Evolutionary conservation across 2,329 filamentous ascomycete species (phyloP), one percentile per base, ranked within the genome.

Genomic region (Neodidymelliopsis sp.): DNA sequence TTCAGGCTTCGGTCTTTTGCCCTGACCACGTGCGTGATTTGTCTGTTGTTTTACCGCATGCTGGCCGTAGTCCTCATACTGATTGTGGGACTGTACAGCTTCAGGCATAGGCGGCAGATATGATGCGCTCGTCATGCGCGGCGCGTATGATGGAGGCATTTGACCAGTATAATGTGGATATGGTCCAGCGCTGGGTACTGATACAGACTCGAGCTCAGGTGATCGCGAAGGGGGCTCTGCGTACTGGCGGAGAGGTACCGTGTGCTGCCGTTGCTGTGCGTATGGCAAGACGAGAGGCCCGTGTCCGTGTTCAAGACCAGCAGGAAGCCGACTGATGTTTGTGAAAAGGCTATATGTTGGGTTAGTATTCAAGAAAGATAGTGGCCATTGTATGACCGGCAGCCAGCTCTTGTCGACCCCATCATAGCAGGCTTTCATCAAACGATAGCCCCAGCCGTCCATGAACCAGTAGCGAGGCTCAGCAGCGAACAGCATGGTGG

Each of bases 391-490:
- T 18, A 68, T 41, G 4, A 50, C 53, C 3, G 53, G 50, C 9
- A 55, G 23, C 68, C 69, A 71, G 7, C 37, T 57, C n/a, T 57
- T 51, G 13, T 67, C 64, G 4, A 67, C 30, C 25, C 30, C 38
- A 8, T 66, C 53, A 8, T 44, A 54, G 29, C 67, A 63, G 4
- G 58, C 54, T 7, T 53, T 50, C 39, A 69, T 62, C 4, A 70
- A 42, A 15, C 62, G 54, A 27, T 65, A 49, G 13, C 62, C 68
- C 68, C 72, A 71, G 1, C 67, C 69, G 2, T 66, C 46, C 48
- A 74, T 62, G 75, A 73, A 74, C 75, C 64, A 77, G 63, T 69
- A 74, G 10, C 56, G 48, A 59, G 59, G 49, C 44, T 74, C 72
- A 5, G 72, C 57, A 5, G 57, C 59, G 16, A 65, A 62, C 2